Percentiles rank a stretch among this genome's conserved stretches.
phyloP scores from a whole-genome alignment of 495 filamentous ascomycete genomes.

The Amniculicola lignicola region DNA sequence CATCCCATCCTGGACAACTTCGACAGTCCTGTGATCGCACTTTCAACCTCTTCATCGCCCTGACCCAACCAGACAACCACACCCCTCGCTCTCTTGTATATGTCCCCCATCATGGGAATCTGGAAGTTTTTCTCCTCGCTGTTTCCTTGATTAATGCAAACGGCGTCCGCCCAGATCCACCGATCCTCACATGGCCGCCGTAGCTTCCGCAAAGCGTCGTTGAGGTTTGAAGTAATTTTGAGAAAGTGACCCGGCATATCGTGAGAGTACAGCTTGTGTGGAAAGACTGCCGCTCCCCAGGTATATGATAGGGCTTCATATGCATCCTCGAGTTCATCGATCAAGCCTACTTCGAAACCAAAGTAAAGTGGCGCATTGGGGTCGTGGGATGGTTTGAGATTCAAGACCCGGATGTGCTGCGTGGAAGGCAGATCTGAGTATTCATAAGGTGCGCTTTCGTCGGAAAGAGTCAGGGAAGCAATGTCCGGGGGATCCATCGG shows the following conservation, averaged over 20 bases:
- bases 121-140: background rate
- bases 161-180: background rate
- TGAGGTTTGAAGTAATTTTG: background rate
- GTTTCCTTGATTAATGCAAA: background rate
- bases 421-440: background rate
- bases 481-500: no score
- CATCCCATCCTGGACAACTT: background rate
- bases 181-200: background rate
- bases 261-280: background rate
- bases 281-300: background rate
- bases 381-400: background rate
- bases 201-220: background rate
- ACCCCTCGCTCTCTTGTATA: background rate
- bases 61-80: background rate
- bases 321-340: background rate
- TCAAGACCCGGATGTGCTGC: background rate
- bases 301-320: background rate
- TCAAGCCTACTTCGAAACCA: background rate
- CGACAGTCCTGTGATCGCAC: no score
- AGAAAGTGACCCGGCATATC: background rate
- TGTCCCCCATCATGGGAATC: background rate
- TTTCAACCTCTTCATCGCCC: no score
- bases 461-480: no score
- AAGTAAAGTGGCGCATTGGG: background rate
- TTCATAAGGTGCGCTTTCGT: no score